Conservation (phyloP, 2,329 filamentous ascomycete genomes). For the Leptoxyphium fumago region DNA sequence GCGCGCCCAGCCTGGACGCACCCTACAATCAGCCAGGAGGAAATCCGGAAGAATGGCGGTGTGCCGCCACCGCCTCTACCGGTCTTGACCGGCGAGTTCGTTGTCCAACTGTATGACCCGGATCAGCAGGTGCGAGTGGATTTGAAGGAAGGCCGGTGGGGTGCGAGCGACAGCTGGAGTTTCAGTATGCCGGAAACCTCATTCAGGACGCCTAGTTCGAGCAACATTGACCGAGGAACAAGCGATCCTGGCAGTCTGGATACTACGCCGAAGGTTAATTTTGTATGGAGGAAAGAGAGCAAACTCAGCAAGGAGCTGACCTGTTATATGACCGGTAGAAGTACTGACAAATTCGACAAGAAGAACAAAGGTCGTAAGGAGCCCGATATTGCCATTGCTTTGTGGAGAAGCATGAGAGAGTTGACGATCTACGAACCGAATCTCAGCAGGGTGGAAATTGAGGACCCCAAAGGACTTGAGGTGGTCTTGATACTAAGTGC, state of each 20-base stretch:
- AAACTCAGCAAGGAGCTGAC: conserved; percentile 76
- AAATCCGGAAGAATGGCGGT: conserved; percentile 56
- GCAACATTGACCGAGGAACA: conserved; percentile 60
- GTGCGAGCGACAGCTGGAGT: conserved; percentile 67
- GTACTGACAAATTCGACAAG: conserved; percentile 48
- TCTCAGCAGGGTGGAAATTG: conserved; percentile 74
- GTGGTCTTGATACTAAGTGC: conserved; percentile 54
- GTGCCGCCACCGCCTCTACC: conserved; percentile 52
- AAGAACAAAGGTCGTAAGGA: conserved; percentile 58
- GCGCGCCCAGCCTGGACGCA: conserved; percentile 77
- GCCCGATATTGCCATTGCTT: conserved; percentile 85
- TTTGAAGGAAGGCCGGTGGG: conserved; percentile 63
- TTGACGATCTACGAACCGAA: conserved; percentile 91
- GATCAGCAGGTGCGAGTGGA: conserved; percentile 66
- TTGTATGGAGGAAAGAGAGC: conserved; percentile 81
- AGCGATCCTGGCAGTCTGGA: conserved; percentile 40
- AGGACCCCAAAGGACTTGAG: conserved; percentile 87
- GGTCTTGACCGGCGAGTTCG: conserved; percentile 61
- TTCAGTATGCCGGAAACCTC: conserved; percentile 82
- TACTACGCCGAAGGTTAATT: conserved; percentile 56
- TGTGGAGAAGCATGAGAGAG: conserved; percentile 63
- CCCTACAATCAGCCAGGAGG: conserved; percentile 65
- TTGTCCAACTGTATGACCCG: conserved; percentile 85
- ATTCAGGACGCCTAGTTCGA: conserved; percentile 67
- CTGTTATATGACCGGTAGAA: conserved; percentile 72